Percentiles rank a stretch among this genome's conserved stretches.
Conservation (phyloP, 306 rosid genomes). For the Elaeagnus macrophylla region DNA sequence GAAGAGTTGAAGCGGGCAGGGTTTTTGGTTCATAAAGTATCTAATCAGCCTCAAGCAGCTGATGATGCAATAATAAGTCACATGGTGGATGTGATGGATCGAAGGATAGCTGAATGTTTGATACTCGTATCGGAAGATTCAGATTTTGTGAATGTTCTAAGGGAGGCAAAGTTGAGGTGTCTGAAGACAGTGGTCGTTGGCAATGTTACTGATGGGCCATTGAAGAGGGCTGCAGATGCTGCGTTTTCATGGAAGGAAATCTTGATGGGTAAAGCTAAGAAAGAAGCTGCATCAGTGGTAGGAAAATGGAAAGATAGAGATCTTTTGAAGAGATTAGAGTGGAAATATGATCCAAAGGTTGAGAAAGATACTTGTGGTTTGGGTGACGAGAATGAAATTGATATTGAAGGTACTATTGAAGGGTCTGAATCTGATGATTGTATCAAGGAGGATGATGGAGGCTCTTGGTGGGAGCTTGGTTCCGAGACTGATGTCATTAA, state of each 20-base stretch:
- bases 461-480: conserved; percentile 69
- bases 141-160: conserved; percentile 49
- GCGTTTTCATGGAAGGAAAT: conserved; percentile 78
- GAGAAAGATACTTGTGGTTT: conserved; percentile 19
- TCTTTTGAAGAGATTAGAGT: conserved; percentile 65
- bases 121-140: conserved; percentile 78
- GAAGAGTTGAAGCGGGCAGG: conserved; percentile 68
- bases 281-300: conserved; percentile 50
- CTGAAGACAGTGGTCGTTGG: conserved; percentile 70
- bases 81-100: conserved; percentile 67
- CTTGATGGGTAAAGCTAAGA: conserved; percentile 68
- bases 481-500: conserved; percentile 19
- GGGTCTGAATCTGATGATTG: conserved; percentile 25
- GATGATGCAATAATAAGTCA: conserved; percentile 41
- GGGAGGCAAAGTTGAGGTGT: conserved; percentile 66
- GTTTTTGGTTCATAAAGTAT: conserved; percentile 46
- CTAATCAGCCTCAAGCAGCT: conserved; percentile 43
- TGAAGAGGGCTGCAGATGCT: conserved; percentile 68
- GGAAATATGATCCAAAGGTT: conserved; percentile 56
- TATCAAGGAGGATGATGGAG: conserved; percentile 19
- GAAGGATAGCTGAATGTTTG: conserved; percentile 51
- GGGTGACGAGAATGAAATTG: conserved; percentile 25
- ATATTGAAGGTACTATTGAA: conserved; percentile 19
- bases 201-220: conserved; percentile 46
- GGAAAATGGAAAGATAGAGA: conserved; percentile 81